Conservation (phyloP, 2,329 filamentous ascomycete species). For the Bimuria novae-zelandiae region DNA sequence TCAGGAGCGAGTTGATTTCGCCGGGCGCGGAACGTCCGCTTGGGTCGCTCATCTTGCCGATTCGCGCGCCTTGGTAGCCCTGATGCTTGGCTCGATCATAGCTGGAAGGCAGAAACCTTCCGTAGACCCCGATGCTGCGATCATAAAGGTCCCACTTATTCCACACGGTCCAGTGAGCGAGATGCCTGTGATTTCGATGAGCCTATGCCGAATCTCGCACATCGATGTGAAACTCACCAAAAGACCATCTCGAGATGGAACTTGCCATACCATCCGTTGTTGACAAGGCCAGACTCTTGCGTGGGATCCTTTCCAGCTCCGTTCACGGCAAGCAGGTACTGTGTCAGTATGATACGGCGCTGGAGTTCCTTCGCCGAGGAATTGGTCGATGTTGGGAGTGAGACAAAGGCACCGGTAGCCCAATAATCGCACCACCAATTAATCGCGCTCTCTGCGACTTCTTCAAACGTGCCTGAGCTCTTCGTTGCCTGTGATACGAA, state of each 20-base stretch:
- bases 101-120: conserved; percentile 50
- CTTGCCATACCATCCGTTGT: conserved; percentile 62
- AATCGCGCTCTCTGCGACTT: conserved; percentile 38
- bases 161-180: conserved; percentile 58
- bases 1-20: conserved; percentile 64
- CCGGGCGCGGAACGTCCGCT: conserved; percentile 61
- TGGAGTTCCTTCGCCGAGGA: conserved; percentile 56
- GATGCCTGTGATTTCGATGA: conserved; percentile 42
- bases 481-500: conserved; percentile 32
- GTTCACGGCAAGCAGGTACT: conserved; percentile 60
- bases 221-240: conserved; percentile 34
- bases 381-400: conserved; percentile 48
- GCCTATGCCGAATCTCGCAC: background rate
- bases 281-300: conserved; percentile 57
- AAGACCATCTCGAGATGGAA: conserved; percentile 62
- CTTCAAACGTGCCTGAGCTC: conserved; percentile 37
- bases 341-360: conserved; percentile 58
- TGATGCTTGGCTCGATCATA: conserved; percentile 43
- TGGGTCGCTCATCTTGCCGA: conserved; percentile 63
- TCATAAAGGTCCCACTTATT: conserved; percentile 52
- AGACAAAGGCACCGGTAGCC: conserved; percentile 58
- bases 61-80: conserved; percentile 52
- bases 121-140: conserved; percentile 56
- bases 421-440: conserved; percentile 58
- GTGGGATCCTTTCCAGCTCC: conserved; percentile 55